phyloP scores from a whole-genome alignment of 768 basidiomycete species.

The Tremella fuciformis region DNA sequence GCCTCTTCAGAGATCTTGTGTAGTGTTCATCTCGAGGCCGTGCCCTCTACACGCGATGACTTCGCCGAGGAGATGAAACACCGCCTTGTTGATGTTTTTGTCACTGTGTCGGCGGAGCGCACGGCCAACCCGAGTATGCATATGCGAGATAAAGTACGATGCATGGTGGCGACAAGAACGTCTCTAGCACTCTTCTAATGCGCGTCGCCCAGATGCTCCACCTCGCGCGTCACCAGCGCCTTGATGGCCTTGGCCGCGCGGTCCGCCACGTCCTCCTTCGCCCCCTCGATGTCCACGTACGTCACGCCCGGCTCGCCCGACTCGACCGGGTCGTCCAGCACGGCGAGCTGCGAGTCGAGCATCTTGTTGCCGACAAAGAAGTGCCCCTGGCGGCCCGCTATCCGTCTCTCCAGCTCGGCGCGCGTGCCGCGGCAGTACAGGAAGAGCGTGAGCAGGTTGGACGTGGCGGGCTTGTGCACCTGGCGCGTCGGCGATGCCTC shows the following conservation, averaged over 20 bases:
- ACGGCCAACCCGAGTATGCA: no score
- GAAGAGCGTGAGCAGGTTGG: constrained; percentile 65
- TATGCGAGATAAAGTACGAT: no score
- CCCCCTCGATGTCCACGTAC: constrained; percentile 40
- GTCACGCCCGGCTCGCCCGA: constrained; percentile 41
- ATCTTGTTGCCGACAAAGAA: constrained; percentile 51
- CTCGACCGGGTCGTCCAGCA: constrained; percentile 44
- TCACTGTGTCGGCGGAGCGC: neutral
- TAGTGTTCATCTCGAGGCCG: no score
- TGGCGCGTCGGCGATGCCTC: constrained; percentile 33
- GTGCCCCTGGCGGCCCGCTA: constrained; percentile 46
- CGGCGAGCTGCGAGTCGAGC: constrained; percentile 47
- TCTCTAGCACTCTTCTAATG: constrained; percentile 2
- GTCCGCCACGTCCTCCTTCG: constrained; percentile 35
- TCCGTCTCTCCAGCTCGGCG: constrained; percentile 43
- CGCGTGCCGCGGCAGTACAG: constrained; percentile 59
- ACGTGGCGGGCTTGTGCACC: constrained; percentile 47
- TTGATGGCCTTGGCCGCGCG: constrained; percentile 34
- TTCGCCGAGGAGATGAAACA: no score
- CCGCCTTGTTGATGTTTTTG: neutral
- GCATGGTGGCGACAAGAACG: no score
- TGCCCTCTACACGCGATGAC: no score
- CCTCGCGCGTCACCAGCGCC: constrained; percentile 17
- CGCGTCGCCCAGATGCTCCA: neutral
- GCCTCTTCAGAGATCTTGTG: no score